Evolutionary conservation across 345 rosid genomes (phyloP), one percentile per base, ranked within the genome.

Genomic region (Hibiscus mutabilis): DNA sequence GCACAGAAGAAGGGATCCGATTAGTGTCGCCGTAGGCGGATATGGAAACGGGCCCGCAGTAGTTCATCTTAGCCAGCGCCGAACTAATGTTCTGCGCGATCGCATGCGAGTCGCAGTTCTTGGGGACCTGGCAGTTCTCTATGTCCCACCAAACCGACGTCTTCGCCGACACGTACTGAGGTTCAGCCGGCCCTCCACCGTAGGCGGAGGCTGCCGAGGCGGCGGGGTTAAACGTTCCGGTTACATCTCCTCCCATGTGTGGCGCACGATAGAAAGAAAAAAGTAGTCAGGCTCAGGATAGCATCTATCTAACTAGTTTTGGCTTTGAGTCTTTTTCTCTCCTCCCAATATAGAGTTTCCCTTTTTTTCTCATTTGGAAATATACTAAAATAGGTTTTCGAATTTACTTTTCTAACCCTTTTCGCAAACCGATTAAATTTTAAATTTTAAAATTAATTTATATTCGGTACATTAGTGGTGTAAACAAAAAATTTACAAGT

Each of bases 91-190:
- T 91, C 85, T 87, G 97, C 0, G 98, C 94, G 70, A 93, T 91
- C 15, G 88, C 86, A 71, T 89, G 92, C 24, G 96, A 79, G 44
- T 91, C 90, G 6, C 88, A 82, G 5, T 81, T 83, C 66, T 80
- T 87, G 0, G 98, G 94, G 0, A 93, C 97, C 25, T 81, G 94
- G 58, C 97, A 93, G 64, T 91, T 93, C 83, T 91, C 98, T 42
- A 89, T 91, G 76, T 93, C 98, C 98, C 97, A 93, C 96, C 97
- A 93, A 10, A 89, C 96, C 57, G 98, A 90, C 9, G 84, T 91
- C 85, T 89, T 93, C 13, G 94, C 94, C 53, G 40, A 66, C 53
- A 72, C 84, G 75, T 93, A 93, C 82, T 93, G 91, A 33, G 81
- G 31, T 85, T 86, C 95, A 68, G 85, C 88, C 69, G 55, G 55